phyloP scores from a whole-genome alignment of 345 rosid species.

The Eucalyptus leucophloia region DNA sequence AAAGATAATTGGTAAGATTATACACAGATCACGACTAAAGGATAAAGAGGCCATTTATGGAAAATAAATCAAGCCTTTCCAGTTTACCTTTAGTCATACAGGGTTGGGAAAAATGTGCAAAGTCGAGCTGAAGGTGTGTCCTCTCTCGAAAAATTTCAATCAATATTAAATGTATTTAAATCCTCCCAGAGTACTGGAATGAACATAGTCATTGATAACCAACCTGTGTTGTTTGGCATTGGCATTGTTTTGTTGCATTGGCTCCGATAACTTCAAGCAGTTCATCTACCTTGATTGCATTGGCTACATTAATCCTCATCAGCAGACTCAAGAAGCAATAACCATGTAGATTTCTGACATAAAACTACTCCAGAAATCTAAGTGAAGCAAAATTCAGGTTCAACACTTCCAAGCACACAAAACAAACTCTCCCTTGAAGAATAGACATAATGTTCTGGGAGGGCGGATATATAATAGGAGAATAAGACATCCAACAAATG shows the following conservation, averaged over 20 bases:
- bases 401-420: background rate
- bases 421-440: background rate
- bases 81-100: background rate
- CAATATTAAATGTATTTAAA: background rate
- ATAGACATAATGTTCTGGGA: background rate
- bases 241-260: background rate
- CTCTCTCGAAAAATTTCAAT: background rate
- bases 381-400: background rate
- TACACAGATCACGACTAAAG: background rate
- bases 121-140: background rate
- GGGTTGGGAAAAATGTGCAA: background rate
- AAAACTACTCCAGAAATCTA: background rate
- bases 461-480: background rate
- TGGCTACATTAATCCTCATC: background rate
- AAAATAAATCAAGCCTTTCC: background rate
- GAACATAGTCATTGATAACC: background rate
- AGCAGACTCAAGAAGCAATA: background rate
- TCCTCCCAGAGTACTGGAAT: background rate
- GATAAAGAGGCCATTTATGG: background rate
- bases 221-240: background rate
- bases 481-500: background rate
- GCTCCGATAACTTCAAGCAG: background rate
- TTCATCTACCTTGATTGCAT: background rate
- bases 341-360: background rate
- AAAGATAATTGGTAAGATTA: background rate